phyloP scores from a whole-genome alignment of 2,329 filamentous ascomycete species.

The Setomelanomma holmii region DNA sequence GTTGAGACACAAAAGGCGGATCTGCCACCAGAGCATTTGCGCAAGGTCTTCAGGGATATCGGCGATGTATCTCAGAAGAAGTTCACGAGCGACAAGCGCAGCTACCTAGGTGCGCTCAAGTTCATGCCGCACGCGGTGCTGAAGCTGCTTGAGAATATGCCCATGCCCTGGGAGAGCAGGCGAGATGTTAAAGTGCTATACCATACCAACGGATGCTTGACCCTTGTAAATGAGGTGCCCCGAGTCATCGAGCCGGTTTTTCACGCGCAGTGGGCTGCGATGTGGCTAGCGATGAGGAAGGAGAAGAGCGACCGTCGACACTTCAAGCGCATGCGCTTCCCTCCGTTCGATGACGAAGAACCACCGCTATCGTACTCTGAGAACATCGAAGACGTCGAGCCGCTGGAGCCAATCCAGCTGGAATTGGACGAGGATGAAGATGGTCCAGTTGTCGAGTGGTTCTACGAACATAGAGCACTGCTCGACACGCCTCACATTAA shows the following conservation, averaged over 20 bases:
- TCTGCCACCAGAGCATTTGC: slow-evolving; percentile 96
- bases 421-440: slow-evolving; percentile 96
- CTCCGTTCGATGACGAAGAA: slow-evolving; percentile 98
- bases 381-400: slow-evolving; percentile 98
- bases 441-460: slow-evolving; percentile 90
- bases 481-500: slow-evolving; percentile 93
- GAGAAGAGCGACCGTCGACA: slow-evolving; percentile 95
- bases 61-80: slow-evolving; percentile 99
- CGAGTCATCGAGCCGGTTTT: slow-evolving; percentile 97
- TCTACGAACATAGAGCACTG: slow-evolving; percentile 92
- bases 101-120: slow-evolving; percentile 95
- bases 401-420: slow-evolving; percentile 97
- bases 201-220: slow-evolving; percentile 96
- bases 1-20: slow-evolving; percentile 98
- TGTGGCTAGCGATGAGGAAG: slow-evolving; percentile 98
- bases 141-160: slow-evolving; percentile 98
- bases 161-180: slow-evolving; percentile 98
- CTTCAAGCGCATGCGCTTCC: slow-evolving; percentile 99
- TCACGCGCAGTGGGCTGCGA: slow-evolving; percentile 98
- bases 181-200: slow-evolving; percentile 98
- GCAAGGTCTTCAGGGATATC: slow-evolving; percentile 98
- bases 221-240: slow-evolving; percentile 94
- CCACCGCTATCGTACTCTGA: slow-evolving; percentile 97
- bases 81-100: slow-evolving; percentile 97
- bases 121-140: slow-evolving; percentile 99